Evolutionary conservation across 768 basidiomycete species (phyloP), one percentile per base, ranked within the genome.

Genomic region (Mycena kentingensis): DNA sequence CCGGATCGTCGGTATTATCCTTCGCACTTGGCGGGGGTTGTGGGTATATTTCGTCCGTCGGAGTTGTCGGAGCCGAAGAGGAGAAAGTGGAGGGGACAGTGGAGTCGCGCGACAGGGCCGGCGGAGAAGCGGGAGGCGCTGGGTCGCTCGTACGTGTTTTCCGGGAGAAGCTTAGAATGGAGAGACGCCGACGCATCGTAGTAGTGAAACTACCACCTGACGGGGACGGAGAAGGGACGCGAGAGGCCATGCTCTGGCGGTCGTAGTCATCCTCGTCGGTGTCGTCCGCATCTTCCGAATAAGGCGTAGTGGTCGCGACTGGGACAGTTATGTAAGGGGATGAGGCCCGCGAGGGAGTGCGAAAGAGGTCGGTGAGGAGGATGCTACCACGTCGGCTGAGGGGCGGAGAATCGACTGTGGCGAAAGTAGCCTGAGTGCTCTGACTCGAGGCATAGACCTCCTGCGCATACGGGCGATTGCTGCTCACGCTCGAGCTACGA

Each of bases 321-420:
- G 13, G 28, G 64, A 57, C n/a, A n/a, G n/a, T n/a, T n/a, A n/a
- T n/a, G n/a, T n/a, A n/a, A n/a, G n/a, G n/a, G 55, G 59, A 62
- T 32, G 65, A 50, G 34, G 61, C 59, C 37, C 64, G 50, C 25
- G 57, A 50, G 27, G 58, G 49, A 54, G 68, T 53, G 53, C 62
- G 63, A 63, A 77, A 72, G 34, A 76, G 50, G 35, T 76, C 72
- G 35, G 73, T 67, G 41, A 77, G 67, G 39, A 71, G 61, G 26
- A 68, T 64, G 28, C 75, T 74, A 18, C 71, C 63, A 41, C 72
- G 70, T 29, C 71, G 68, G 13, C 73, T 71, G n/a, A 73, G 60
- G 24, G 72, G 68, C 5, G 76, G 70, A 8, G 51, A 69, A 44
- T 66, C 65, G 52, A 57, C 29, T 52, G 60, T 32, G 35, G 55